Evolutionary conservation across 257 asterid genomes (phyloP), one percentile per base, ranked within the genome.

Genomic region (Nicotiana tomentosiformis): DNA sequence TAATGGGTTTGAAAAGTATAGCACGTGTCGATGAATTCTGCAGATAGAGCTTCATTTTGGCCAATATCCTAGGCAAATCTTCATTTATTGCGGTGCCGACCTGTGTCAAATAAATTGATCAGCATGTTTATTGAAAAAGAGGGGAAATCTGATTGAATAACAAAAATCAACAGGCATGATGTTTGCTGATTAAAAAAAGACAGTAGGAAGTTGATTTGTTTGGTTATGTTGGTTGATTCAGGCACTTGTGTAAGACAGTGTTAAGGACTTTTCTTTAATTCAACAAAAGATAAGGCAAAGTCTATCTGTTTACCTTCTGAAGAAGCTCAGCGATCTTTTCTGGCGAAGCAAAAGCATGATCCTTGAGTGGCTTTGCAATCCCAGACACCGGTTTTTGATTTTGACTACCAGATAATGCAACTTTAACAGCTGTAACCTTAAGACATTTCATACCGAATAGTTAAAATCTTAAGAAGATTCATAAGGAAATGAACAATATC

Each of bases 341-440:
- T 29, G 98, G 98, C 85, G 97, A 87, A 62, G 99, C 98, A 77
- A 96, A 96, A 79, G 98, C 98, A 77, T 96, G 98, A 83, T 93
- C 97, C 86, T 89, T 94, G 77, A 96, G 97, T 51, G 97, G 98
- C 85, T 89, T 96, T 67, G 89, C 88, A 84, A 93, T 84, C 84
- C 92, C 87, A 82, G 95, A 90, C 37, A 91, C 97, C 26, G 29
- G 51, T 84, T 89, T 91, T 51, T 87, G 91, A 85, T 88, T 93
- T 86, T 89, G 94, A 86, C 83, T 85, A 65, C 93, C 93, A 16
- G 94, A 92, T 77, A 91, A 85, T 56, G 98, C 97, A 82, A 91
- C 97, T 90, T 94, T 94, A 57, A 94, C 97, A 58, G 99, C 97
- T 20, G 99, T 96, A 82, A 94, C 99, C 99, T 96, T 81, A 85